Base-by-base conservation (phyloP, 208 protist genomes). In the Leishmania gerbilli region DNA sequence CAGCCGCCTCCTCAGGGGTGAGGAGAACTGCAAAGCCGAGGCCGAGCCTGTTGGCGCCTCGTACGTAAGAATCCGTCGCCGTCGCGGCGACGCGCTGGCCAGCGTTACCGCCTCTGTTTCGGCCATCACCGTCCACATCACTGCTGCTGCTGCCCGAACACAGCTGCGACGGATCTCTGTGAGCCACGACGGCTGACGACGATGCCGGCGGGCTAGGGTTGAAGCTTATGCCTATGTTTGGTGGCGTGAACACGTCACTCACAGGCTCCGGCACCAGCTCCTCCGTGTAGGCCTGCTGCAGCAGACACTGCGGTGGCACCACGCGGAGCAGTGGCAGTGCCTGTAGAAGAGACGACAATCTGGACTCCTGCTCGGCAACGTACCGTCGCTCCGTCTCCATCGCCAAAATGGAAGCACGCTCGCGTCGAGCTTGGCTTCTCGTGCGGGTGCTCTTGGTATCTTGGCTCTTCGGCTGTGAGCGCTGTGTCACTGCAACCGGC, bases 221-320 rank as follows among this genome's bases (percentile, higher is more conserved):
- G 8, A 42, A n/a, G 56, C 2, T 53, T 21, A 7, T 19, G 47
- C 31, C 49, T 8, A 17, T 5, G 74, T 11, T n/a, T 3, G 34
- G 51, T 56, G 51, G 1, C 17, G 71, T 47, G 71, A 76, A 5
- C 3, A 15, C 51, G 9, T 58, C 7, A 31, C 71, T 76, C 31
- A n/a, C 34, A 19, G 74, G 40, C 68, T 74, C 68, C 11, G 68
- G 24, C 27, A 6, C 40, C 24, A 55, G 68, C 40, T 65, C 76
- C 11, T 64, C 76, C 3, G 78, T 82, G 81, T 90, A 90, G 37
- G 27, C 37, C 84, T 90, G 87, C 75, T 88, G 81, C 60, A 76
- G 62, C 65, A 88, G 58, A 31, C 76, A 79, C 55, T 76, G 79
- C 19, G 84, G 87, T 6, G 87, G 87, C 65, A 90, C 76, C 47